Conservation (phyloP, 345 rosid genomes). For the Tarenaya hassleriana region DNA sequence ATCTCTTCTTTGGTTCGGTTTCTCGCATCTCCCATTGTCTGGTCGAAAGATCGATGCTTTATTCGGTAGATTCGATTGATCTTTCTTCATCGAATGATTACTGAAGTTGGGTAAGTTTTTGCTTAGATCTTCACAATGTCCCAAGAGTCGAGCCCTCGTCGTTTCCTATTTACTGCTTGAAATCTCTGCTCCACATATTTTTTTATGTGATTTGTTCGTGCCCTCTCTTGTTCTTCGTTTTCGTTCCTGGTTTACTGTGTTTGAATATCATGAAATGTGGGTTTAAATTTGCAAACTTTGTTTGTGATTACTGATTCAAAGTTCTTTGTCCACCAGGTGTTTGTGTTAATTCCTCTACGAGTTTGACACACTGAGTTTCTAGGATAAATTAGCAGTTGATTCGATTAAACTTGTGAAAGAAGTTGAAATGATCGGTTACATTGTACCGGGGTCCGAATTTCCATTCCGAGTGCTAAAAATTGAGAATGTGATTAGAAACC, state of each 20-base stretch:
- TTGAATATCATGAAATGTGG: not conserved
- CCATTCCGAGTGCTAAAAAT: no score
- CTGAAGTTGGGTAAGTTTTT: conserved; percentile 2
- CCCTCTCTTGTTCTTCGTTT: not conserved
- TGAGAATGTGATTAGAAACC: no score
- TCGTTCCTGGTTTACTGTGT: not conserved
- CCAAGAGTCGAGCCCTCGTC: not conserved
- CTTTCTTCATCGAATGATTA: not conserved
- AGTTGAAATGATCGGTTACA: no score
- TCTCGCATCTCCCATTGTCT: conserved; percentile 9
- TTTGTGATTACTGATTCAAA: not conserved
- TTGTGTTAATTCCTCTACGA: conserved; percentile 25
- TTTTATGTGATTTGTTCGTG: not conserved
- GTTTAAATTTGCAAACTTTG: not conserved
- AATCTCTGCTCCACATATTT: no score
- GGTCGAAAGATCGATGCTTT: conserved; percentile 5
- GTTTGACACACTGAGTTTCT: not conserved
- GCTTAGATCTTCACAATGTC: conserved; percentile 1
- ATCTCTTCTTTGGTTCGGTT: conserved; percentile 12
- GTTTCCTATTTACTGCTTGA: not conserved
- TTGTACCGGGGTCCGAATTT: no score
- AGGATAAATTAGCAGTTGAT: no score
- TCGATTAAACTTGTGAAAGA: no score
- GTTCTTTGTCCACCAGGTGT: conserved; percentile 22
- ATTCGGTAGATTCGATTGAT: conserved; percentile 3